These are phyloP conservation scores for Peniophora sp. DNA, from an alignment of 1,284 basidiomycete genomes.

Conservation along the genomic window DNA sequence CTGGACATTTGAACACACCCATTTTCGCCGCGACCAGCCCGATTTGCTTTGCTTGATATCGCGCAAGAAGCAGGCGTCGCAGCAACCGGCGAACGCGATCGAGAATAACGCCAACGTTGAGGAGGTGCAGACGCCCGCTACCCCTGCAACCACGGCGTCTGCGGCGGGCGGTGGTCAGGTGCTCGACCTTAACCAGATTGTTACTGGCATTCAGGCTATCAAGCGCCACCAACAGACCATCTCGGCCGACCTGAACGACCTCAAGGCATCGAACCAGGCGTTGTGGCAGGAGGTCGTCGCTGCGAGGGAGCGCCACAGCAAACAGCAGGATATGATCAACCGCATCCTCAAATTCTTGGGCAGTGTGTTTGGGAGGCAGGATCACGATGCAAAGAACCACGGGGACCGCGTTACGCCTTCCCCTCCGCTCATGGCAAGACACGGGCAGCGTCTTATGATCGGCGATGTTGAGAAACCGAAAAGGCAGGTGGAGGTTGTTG, in stretches of 20 bases:
- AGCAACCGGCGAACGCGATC: conserved; percentile 16
- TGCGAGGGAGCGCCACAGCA: conserved; percentile 75
- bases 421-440: conserved; percentile 41
- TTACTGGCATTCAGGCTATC: conserved; percentile 82
- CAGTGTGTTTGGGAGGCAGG: conserved; percentile 75
- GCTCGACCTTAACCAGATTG: conserved; percentile 68
- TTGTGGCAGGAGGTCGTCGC: conserved; percentile 90
- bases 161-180: conserved; percentile 41
- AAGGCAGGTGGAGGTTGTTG: conserved; percentile 28
- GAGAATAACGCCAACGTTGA: conserved; percentile 21
- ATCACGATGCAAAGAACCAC: conserved; percentile 33
- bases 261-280: conserved; percentile 83
- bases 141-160: conserved; percentile 8
- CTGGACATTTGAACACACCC: conserved; percentile 90
- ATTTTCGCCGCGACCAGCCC: conserved; percentile 86
- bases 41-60: conserved; percentile 88
- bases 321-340: conserved; percentile 96
- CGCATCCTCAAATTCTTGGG: conserved; percentile 92
- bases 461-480: conserved; percentile 38
- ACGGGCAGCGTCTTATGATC: conserved; percentile 58
- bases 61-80: conserved; percentile 52
- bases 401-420: conserved; percentile 20
- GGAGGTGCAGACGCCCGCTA: conserved; percentile 15
- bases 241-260: conserved; percentile 78
- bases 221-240: conserved; percentile 89